Base-by-base conservation (phyloP, 176 grass and related monocot genomes). In the Oryza australiensis region DNA sequence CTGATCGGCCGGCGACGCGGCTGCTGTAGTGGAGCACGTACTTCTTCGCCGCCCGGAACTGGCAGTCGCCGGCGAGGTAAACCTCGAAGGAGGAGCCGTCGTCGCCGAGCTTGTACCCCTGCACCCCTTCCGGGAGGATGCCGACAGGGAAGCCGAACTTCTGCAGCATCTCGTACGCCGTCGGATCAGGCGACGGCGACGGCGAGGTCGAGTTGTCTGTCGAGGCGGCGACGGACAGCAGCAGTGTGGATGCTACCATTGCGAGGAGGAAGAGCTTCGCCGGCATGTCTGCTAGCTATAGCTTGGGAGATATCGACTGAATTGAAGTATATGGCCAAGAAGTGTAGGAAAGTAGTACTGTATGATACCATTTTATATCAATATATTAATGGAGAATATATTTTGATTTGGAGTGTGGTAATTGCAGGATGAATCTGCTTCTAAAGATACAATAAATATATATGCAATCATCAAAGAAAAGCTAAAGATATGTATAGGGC, bases 41-140 rank as follows among this genome's bases (percentile, higher is more conserved):
- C 51, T 84, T 51, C 20, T 64, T 66, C 30, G 41, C 68, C 18
- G 81, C 77, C 13, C 63, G 49, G 45, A 93, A 73, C 64, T 88
- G 0, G 51, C 90, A 93, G 30, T 89, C 83, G 2, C 16, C 55
- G 4, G 34, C 45, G 22, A 91, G 82, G 66, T 85, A 76, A 38
- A 93, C 86, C 86, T 93, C 83, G 26, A 94, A 94, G 79, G 63
- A 84, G 20, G 80, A 86, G 0, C 51, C 20, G 12, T 94, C 80
- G 3, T 74, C 20, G 4, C 5, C 4, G 32, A 89, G 77, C 18
- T 59, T 14, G 62, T 91, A 94, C 9, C 86, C 55, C 6, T 64
- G 72, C 59, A 81, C 84, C 0, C 90, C 90, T 45, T 85, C 81
- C 2, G 35, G 55, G 55, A 60, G 55, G 55, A 60, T n/a, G 22